phyloP scores from a whole-genome alignment of 495 filamentous ascomycete species.

The Penicillium antarcticum region DNA sequence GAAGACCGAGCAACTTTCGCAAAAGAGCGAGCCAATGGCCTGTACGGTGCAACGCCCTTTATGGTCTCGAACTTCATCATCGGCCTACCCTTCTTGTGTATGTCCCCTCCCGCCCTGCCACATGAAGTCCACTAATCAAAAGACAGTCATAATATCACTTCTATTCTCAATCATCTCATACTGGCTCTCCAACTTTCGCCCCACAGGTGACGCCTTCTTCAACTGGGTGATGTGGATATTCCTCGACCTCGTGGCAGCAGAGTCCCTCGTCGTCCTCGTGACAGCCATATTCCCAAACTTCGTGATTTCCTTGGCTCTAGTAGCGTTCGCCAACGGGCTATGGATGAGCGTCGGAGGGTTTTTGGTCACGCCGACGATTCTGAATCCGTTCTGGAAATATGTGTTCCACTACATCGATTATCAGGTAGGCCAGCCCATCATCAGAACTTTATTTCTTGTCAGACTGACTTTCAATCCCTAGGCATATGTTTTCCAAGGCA shows the following conservation, averaged over 20 bases:
- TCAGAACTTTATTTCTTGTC: not conserved
- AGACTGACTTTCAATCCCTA: constrained; percentile 6
- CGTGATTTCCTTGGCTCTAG: constrained; percentile 69
- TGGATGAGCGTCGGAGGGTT: constrained; percentile 87
- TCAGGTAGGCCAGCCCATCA: constrained; percentile 39
- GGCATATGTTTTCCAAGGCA: constrained; percentile 80
- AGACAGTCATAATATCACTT: constrained; percentile 60
- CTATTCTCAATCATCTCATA: constrained; percentile 73
- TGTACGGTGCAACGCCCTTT: constrained; percentile 71
- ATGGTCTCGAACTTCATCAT: constrained; percentile 76
- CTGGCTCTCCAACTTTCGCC: constrained; percentile 76
- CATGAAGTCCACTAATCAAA: not conserved
- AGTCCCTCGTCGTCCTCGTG: constrained; percentile 74
- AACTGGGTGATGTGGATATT: constrained; percentile 84
- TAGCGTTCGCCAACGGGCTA: constrained; percentile 78
- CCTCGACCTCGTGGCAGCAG: constrained; percentile 76
- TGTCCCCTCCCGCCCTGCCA: not conserved
- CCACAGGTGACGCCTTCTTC: constrained; percentile 63
- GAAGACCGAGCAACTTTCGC: constrained; percentile 70
- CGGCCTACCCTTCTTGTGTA: constrained; percentile 71
- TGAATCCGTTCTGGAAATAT: constrained; percentile 83
- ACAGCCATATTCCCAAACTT: constrained; percentile 72
- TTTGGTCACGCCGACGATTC: constrained; percentile 62
- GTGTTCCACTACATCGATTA: constrained; percentile 84
- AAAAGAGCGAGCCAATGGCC: constrained; percentile 79